Conservation (phyloP, 805 yeast genomes). For the Ogataea trehalophila region DNA sequence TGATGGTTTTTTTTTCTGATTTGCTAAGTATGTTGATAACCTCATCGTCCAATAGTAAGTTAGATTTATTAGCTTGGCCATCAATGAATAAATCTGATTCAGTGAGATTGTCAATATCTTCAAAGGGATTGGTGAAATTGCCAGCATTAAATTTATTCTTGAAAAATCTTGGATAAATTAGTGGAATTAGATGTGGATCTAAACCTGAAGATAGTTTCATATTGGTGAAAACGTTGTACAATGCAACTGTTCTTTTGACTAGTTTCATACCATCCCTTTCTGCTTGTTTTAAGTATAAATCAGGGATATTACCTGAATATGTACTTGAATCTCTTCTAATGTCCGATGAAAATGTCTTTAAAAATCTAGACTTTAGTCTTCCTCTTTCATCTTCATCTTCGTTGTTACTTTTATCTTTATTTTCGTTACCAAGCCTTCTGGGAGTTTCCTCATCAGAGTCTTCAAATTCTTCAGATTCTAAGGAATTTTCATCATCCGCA, state of each 20-base stretch:
- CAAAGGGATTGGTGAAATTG: constrained; percentile 72
- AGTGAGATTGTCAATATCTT: constrained; percentile 20
- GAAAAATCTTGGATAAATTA: constrained; percentile 64
- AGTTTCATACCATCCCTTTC: constrained; percentile 21
- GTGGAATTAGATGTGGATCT: constrained; percentile 42
- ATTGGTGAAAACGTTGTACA: constrained; percentile 13
- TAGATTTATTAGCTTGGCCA: constrained; percentile 21
- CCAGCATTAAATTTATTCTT: constrained; percentile 69
- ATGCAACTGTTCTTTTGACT: constrained; percentile 11
- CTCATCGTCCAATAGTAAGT: constrained; percentile 46
- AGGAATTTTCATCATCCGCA: constrained; percentile 13
- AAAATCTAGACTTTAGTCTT: not conserved
- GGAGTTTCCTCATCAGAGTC: not conserved
- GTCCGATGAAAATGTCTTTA: not conserved
- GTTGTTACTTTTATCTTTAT: not conserved
- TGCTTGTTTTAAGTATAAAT: constrained; percentile 18
- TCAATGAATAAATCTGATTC: constrained; percentile 31
- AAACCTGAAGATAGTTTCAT: constrained; percentile 11
- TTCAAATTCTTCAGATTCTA: not conserved
- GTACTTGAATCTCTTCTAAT: constrained; percentile 4
- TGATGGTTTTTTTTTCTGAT: constrained; percentile 34
- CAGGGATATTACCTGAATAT: constrained; percentile 4
- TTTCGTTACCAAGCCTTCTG: too few species aligned
- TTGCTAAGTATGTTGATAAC: constrained; percentile 36
- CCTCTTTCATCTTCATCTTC: constrained; percentile 1